Evolutionary conservation across 805 yeast species (phyloP).

Genomic region (Candida khao-thaluensis): DNA sequence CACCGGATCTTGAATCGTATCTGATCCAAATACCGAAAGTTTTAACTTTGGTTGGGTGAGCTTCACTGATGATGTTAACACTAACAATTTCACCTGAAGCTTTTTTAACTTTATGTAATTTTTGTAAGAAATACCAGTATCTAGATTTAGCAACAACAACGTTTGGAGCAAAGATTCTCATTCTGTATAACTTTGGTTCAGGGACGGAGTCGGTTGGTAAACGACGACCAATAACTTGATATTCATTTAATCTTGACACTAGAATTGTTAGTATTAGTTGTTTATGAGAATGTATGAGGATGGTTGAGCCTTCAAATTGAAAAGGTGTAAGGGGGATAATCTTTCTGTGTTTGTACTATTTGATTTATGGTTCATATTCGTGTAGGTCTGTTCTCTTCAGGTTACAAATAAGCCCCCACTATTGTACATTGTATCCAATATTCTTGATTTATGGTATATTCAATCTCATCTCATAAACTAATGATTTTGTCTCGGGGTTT

Average conservation of each 20-base stretch:
- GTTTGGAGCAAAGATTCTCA: slow-evolving; percentile 99
- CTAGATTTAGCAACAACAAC: slow-evolving; percentile 99
- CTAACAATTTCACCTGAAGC: slow-evolving; percentile 99
- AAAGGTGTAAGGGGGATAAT: too few species aligned
- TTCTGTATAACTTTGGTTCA: slow-evolving; percentile 99
- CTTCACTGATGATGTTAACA: slow-evolving; percentile 86
- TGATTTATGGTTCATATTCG: too few species aligned
- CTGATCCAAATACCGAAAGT: slow-evolving; percentile 99
- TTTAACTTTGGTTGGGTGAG: slow-evolving; percentile 98
- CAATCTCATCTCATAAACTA: slow-evolving; percentile 1
- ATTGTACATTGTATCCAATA: too few species aligned
- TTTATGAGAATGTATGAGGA: too few species aligned
- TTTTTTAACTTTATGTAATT: slow-evolving; percentile 99
- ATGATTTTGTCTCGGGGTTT: neutral
- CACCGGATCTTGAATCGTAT: slow-evolving; percentile 99
- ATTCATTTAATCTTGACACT: slow-evolving; percentile 96
- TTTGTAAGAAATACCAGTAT: slow-evolving; percentile 99
- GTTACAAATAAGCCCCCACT: too few species aligned
- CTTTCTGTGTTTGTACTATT: too few species aligned
- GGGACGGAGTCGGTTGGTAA: slow-evolving; percentile 98
- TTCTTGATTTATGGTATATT: too few species aligned
- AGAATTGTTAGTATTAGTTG: neutral
- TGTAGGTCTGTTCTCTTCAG: too few species aligned
- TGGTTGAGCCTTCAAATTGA: too few species aligned
- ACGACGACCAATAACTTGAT: slow-evolving; percentile 99